phyloP scores from a whole-genome alignment of 495 filamentous ascomycete genomes.

The Eremomyces bilateralis region DNA sequence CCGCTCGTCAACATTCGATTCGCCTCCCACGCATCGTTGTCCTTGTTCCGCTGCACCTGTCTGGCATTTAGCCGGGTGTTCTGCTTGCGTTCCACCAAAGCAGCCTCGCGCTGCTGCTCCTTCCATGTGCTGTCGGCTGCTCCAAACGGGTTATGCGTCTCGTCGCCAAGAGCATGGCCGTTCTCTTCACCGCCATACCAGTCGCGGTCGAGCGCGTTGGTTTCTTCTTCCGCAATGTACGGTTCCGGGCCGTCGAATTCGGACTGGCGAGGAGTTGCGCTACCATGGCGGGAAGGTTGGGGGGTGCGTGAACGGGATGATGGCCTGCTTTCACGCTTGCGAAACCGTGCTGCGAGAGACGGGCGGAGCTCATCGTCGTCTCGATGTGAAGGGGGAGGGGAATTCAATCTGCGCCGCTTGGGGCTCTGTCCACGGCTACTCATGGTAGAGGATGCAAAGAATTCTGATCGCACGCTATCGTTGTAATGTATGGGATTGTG shows the following conservation, averaged over 20 bases:
- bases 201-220: conserved; percentile 59
- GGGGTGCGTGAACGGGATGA: conserved; percentile 11
- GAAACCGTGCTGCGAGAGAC: conserved; percentile 15
- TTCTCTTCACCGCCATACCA: conserved; percentile 72
- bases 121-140: conserved; percentile 41
- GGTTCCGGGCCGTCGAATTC: conserved; percentile 17
- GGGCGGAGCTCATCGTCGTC: conserved; percentile 32
- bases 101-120: conserved; percentile 50
- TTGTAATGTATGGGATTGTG: too few species aligned
- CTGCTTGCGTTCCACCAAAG: conserved; percentile 51
- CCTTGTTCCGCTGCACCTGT: conserved; percentile 67
- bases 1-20: conserved; percentile 96
- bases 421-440: conserved; percentile 24
- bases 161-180: conserved; percentile 58
- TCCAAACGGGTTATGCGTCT: conserved; percentile 47
- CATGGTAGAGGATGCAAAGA: too few species aligned
- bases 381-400: too few species aligned
- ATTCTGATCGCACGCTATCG: too few species aligned
- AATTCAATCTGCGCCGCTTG: conserved; percentile 40
- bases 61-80: conserved; percentile 46
- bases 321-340: conserved; percentile 9
- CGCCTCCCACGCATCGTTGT: conserved; percentile 93
- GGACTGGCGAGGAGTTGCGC: conserved; percentile 9
- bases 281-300: conserved; percentile 2
- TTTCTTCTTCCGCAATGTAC: conserved; percentile 29